These are phyloP conservation scores for Hapsidospora chrysogenum DNA, from an alignment of 495 filamentous ascomycete species.

Conservation along the genomic window DNA sequence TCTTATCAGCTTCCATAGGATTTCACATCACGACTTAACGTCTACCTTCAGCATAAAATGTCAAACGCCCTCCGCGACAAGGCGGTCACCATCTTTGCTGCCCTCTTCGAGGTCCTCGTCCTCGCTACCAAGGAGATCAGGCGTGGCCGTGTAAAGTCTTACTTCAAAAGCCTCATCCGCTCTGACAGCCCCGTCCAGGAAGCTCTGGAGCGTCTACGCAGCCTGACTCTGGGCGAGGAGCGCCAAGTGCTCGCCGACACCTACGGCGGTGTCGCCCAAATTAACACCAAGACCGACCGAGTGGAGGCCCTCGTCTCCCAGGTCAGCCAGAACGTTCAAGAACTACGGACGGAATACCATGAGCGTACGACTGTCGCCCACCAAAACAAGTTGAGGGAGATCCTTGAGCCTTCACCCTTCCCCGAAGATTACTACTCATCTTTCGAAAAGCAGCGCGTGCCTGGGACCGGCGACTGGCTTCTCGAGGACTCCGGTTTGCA, in stretches of 20 bases:
- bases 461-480: slow-evolving; percentile 20
- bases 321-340: slow-evolving; percentile 4
- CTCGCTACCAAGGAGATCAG: slow-evolving; percentile 12
- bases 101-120: slow-evolving; percentile 19
- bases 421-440: slow-evolving; percentile 12
- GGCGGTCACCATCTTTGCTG: slow-evolving; percentile 13
- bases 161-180: slow-evolving; percentile 12
- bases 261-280: slow-evolving; percentile 2
- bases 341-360: slow-evolving; percentile 1
- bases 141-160: slow-evolving; percentile 11
- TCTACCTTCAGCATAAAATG: slow-evolving; percentile 11
- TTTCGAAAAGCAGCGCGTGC: slow-evolving; percentile 11
- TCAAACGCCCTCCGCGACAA: slow-evolving; percentile 11
- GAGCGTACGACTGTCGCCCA: slow-evolving; percentile 1
- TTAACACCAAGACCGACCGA: slow-evolving; percentile 3
- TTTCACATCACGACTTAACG: slow-evolving; percentile 15
- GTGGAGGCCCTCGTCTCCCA: slow-evolving; percentile 3
- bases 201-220: slow-evolving; percentile 10
- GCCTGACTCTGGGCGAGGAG: slow-evolving; percentile 12
- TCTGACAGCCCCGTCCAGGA: slow-evolving; percentile 11
- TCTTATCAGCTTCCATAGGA: slow-evolving; percentile 8
- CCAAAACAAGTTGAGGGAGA: slow-evolving; percentile 5
- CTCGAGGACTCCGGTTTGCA: slow-evolving; percentile 10
- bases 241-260: slow-evolving; percentile 14
- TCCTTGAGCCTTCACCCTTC: slow-evolving; percentile 7